Percentiles rank a stretch among this genome's conserved stretches.
Conservation (phyloP, 2,329 filamentous ascomycete genomes). For the Fusarium sp. region DNA sequence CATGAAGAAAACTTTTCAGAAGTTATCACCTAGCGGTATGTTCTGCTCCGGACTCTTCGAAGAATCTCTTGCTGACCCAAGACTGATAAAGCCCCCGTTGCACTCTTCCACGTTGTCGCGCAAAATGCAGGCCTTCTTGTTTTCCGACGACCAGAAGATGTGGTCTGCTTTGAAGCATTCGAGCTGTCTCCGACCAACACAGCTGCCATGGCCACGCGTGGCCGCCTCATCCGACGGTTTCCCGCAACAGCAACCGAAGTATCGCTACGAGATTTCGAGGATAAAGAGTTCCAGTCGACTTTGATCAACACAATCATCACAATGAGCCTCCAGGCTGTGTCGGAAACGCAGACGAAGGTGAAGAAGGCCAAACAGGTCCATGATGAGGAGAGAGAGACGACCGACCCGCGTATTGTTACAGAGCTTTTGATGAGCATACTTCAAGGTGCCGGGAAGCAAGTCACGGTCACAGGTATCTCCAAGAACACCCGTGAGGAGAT, state of each 20-base stretch:
- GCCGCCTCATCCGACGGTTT: conserved; percentile 30
- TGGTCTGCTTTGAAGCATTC: conserved; percentile 32
- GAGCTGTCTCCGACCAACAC: conserved; percentile 31
- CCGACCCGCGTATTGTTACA: conserved; percentile 66
- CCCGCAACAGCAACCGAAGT: conserved; percentile 26
- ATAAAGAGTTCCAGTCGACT: conserved; percentile 38
- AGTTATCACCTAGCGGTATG: conserved; percentile 15
- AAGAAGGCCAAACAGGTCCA: conserved; percentile 56
- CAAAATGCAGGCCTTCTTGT: conserved; percentile 39
- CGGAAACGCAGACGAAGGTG: conserved; percentile 40
- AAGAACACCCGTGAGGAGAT: conserved; percentile 71
- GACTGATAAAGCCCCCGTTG: not conserved
- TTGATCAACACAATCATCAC: conserved; percentile 47
- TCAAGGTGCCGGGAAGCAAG: conserved; percentile 52
- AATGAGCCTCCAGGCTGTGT: conserved; percentile 50
- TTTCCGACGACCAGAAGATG: not conserved
- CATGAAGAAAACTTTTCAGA: not conserved
- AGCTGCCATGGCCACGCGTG: conserved; percentile 18
- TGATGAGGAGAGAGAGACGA: conserved; percentile 65
- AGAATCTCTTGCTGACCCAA: not conserved
- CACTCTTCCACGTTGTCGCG: conserved; percentile 20
- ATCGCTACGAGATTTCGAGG: not conserved
- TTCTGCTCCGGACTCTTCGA: not conserved
- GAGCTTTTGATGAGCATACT: conserved; percentile 63
- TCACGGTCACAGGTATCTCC: conserved; percentile 51